Evolutionary conservation across 768 basidiomycete species (phyloP), one percentile per base, ranked within the genome.

Genomic region (Phlebiopsis gigantea): DNA sequence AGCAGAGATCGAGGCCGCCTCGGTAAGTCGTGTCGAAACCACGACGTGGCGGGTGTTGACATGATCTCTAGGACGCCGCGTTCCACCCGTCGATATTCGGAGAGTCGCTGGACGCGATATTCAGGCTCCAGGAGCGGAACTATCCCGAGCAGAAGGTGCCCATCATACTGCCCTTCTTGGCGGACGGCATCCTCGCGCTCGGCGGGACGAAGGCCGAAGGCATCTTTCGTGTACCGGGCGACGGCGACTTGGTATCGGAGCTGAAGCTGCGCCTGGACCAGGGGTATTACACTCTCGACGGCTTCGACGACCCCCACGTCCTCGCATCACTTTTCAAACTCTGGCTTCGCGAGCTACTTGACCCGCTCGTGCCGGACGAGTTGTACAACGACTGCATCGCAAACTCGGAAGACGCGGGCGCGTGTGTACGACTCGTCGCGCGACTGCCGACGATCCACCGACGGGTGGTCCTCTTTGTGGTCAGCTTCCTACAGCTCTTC

Each of bases 31-130:
- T 45, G 3, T 45, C 24, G 15, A 2, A 30, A 19, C 4, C 12
- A 29, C 39, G 25, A 19, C 12, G 14, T 48, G 30, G 12, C 45
- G 6, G n/a, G 22, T 14, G 31, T 48, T 30, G 46, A 31, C 25
- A 22, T 12, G 26, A n/a, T 29, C 55, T 21, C 10, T 64, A 90
- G 83, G 92, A 94, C 63, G 93, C 93, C 25, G 93, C 95, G 7
- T 98, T 97, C 74, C 90, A 94, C 61, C 93, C 94, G 0, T 94
- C 92, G 1, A 93, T 90, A 1, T 98, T 97, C 65, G 93, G 93
- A 14, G 93, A 95, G 74, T 86, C 90, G 0, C 77, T 98, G 12
- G 89, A 90, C 60, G 84, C 84, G 24, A 88, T 93, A 58, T 86
- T 90, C 71, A 78, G 88, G 45, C 74, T 93, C 9, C 94, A 97